Conservation (phyloP, 768 basidiomycete species). For the Steccherinum ochraceum region DNA sequence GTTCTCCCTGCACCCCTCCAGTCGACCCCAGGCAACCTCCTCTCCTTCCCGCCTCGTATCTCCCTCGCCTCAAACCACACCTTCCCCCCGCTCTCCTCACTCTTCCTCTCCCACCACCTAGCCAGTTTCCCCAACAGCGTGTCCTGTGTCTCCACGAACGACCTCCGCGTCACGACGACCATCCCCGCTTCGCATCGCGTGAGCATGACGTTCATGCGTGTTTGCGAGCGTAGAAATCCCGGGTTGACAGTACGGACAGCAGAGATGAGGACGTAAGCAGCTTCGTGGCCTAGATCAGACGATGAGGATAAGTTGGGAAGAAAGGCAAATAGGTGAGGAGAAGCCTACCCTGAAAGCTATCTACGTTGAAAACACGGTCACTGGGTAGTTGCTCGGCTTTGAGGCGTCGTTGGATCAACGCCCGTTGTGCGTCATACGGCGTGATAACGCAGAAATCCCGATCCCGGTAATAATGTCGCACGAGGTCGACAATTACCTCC, state of each 20-base stretch:
- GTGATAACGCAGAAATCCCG: constrained; percentile 63
- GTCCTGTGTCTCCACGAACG: constrained; percentile 44
- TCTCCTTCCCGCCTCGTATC: no score
- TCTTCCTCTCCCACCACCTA: no score
- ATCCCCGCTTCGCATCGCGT: constrained; percentile 74
- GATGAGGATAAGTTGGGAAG: constrained; percentile 4
- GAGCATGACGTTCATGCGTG: constrained; percentile 85
- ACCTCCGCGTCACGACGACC: constrained; percentile 61
- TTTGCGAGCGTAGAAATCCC: constrained; percentile 60
- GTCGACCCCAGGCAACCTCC: no score
- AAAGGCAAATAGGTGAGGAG: constrained; percentile 7
- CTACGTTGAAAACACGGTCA: constrained; percentile 75
- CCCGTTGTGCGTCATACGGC: constrained; percentile 74
- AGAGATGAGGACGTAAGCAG: constrained; percentile 70
- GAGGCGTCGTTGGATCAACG: constrained; percentile 50
- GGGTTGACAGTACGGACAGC: constrained; percentile 54
- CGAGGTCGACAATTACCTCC: constrained; percentile 49
- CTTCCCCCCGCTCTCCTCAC: no score
- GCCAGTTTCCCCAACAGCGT: constrained; percentile 38
- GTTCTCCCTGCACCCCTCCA: no score
- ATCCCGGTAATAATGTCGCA: constrained; percentile 45
- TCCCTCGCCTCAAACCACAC: no score
- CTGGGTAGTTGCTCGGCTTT: constrained; percentile 44
- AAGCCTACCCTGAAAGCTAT: constrained; percentile 68
- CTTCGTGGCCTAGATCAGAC: constrained; percentile 71